A percentile compares a stretch with the other conserved stretches of the same genome.
Evolutionary conservation across 495 filamentous ascomycete genomes (phyloP).

Genomic region (Staphylotrichum tortipilum): DNA sequence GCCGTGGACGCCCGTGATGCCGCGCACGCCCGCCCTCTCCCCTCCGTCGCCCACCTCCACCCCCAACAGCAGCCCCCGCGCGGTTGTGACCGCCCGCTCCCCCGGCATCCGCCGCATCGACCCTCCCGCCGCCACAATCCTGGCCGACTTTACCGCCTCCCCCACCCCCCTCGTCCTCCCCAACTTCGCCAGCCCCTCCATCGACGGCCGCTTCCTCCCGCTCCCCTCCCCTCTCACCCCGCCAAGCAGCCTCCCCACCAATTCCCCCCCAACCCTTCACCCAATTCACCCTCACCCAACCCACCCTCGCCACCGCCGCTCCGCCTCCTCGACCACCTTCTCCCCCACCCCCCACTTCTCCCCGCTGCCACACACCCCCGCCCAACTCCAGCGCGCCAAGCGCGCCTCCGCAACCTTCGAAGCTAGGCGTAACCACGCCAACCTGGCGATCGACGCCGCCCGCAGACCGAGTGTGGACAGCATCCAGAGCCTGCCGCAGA

Average conservation of each 20-base stretch:
- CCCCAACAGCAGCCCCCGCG: slow-evolving; percentile 22
- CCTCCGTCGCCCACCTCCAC: slow-evolving; percentile 16
- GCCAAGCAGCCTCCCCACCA: too few species aligned
- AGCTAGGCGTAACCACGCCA: slow-evolving; percentile 6
- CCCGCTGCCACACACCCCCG: too few species aligned
- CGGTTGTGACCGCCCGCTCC: neutral
- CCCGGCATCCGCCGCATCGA: slow-evolving; percentile 11
- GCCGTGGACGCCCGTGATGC: slow-evolving; percentile 3
- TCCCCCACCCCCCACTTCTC: neutral
- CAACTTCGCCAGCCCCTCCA: slow-evolving; percentile 7
- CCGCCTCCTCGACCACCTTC: neutral
- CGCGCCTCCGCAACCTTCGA: too few species aligned
- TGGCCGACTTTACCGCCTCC: neutral
- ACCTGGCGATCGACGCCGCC: slow-evolving; percentile 15
- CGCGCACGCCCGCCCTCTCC: slow-evolving; percentile 6
- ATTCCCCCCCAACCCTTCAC: neutral
- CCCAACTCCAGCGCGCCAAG: too few species aligned
- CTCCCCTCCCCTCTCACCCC: neutral
- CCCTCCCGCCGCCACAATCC: slow-evolving; percentile 7
- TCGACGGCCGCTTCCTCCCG: slow-evolving; percentile 10
- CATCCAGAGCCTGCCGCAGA: slow-evolving; percentile 38
- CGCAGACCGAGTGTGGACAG: slow-evolving; percentile 20
- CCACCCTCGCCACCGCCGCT: neutral
- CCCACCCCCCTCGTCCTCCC: too few species aligned
- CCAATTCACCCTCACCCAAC: neutral